Conservation (phyloP, 176 grass and related monocot genomes). For the Poa pratensis region DNA sequence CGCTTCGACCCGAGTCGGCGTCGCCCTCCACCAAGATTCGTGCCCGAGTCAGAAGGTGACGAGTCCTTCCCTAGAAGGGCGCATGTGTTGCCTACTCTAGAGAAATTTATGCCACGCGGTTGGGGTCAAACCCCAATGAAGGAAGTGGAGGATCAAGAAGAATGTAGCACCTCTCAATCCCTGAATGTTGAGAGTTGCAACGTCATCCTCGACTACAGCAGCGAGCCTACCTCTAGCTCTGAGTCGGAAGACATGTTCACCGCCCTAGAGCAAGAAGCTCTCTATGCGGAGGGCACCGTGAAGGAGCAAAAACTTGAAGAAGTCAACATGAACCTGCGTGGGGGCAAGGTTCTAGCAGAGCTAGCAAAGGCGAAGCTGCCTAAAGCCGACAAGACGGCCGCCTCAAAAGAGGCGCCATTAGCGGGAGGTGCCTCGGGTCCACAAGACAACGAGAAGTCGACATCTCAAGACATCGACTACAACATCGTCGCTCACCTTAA, state of each 20-base stretch:
- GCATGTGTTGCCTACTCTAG: background rate
- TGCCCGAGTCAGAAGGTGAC: background rate
- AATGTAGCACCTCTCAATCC: background rate
- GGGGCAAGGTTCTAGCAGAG: background rate
- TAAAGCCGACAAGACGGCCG: background rate
- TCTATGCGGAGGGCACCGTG: background rate
- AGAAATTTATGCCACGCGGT: fast-evolving
- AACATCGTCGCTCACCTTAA: background rate
- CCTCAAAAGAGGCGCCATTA: background rate
- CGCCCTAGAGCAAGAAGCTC: background rate
- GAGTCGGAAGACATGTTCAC: background rate
- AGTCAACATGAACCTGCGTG: background rate
- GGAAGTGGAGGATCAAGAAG: background rate
- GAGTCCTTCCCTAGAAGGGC: background rate
- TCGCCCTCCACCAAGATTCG: background rate
- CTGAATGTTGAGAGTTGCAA: background rate
- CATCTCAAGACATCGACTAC: background rate
- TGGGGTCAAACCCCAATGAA: background rate
- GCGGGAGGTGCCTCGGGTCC: background rate
- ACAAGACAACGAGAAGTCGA: background rate
- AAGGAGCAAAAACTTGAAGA: background rate
- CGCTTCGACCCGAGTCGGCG: background rate
- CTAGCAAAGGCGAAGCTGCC: background rate
- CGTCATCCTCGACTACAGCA: background rate
- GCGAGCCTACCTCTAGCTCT: background rate